These are phyloP conservation scores for Calonectria hongkongensis DNA, from an alignment of 2,329 filamentous ascomycete species.

Conservation along the genomic window DNA sequence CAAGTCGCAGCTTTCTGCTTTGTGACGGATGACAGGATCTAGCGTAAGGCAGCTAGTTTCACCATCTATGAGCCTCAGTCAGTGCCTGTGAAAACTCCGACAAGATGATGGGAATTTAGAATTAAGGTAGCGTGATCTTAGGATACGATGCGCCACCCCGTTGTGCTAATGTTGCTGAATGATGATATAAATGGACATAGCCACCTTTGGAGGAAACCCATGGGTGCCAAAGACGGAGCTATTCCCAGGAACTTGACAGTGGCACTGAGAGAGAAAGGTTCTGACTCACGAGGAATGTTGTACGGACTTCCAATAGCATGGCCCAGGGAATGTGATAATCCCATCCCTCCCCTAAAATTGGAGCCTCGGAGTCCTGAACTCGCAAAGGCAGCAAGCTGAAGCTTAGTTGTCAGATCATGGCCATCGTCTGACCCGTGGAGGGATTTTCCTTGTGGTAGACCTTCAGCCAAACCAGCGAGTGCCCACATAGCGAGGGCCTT, in stretches of 20 bases:
- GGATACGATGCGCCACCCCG: slow-evolving; percentile 37
- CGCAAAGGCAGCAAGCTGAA: slow-evolving; percentile 50
- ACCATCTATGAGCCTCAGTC: slow-evolving; percentile 46
- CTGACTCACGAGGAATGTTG: slow-evolving; percentile 47
- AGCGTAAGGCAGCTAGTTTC: slow-evolving; percentile 48
- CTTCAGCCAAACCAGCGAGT: slow-evolving; percentile 30
- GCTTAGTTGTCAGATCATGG: slow-evolving; percentile 42
- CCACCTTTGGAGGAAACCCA: background rate
- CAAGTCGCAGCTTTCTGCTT: slow-evolving; percentile 19
- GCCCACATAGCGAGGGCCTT: slow-evolving; percentile 48
- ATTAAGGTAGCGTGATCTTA: slow-evolving; percentile 37
- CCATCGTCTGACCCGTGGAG: slow-evolving; percentile 40
- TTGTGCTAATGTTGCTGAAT: slow-evolving; percentile 42
- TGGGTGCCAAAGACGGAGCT: background rate
- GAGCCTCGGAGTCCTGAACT: slow-evolving; percentile 49
- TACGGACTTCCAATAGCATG: slow-evolving; percentile 46
- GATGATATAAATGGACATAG: slow-evolving; percentile 32
- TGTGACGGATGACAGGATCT: slow-evolving; percentile 41
- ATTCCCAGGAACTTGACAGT: background rate
- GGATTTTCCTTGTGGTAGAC: slow-evolving; percentile 31
- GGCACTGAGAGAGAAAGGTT: background rate
- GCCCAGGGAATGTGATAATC: slow-evolving; percentile 41
- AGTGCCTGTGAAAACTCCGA: slow-evolving; percentile 37
- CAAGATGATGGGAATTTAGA: slow-evolving; percentile 36
- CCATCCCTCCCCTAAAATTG: slow-evolving; percentile 44